Conservation (phyloP, 306 rosid genomes). For the Neltuma alba region DNA sequence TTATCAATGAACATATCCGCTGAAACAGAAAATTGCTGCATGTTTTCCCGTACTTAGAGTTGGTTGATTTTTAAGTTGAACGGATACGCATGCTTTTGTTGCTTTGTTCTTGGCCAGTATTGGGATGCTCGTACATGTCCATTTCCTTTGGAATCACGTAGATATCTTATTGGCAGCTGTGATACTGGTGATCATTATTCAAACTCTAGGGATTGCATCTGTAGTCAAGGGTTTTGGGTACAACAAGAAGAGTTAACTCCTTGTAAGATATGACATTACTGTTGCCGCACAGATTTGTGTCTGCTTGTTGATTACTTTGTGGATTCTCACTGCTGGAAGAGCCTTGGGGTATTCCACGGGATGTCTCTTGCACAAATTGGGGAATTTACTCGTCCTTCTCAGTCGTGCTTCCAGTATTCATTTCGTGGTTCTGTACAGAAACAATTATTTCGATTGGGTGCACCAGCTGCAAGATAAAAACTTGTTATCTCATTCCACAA, state of each 20-base stretch:
- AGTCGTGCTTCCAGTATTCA: too few relatives aligned
- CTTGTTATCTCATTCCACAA: too few relatives aligned
- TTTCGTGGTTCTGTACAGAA: too few relatives aligned
- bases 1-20: neutral
- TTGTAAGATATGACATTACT: constrained; percentile 63
- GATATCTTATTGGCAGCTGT: constrained; percentile 92
- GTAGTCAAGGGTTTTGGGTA: constrained; percentile 98
- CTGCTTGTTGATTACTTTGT: too few relatives aligned
- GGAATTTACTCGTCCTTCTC: too few relatives aligned
- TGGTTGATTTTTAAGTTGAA: neutral
- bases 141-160: constrained; percentile 76
- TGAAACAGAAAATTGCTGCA: neutral
- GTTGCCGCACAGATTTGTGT: neutral
- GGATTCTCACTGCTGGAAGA: too few relatives aligned
- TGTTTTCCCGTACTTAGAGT: neutral
- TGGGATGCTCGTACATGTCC: constrained; percentile 69
- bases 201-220: constrained; percentile 63
- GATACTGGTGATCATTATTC: constrained; percentile 78
- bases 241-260: constrained; percentile 80
- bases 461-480: too few relatives aligned
- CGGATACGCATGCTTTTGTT: constrained; percentile 75
- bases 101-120: constrained; percentile 96
- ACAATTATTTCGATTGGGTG: too few relatives aligned
- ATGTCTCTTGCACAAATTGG: too few relatives aligned
- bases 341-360: too few relatives aligned